Evolutionary conservation across 257 asterid genomes (phyloP), one percentile per base, ranked within the genome.

Genomic region (Solanum etuberosum): DNA sequence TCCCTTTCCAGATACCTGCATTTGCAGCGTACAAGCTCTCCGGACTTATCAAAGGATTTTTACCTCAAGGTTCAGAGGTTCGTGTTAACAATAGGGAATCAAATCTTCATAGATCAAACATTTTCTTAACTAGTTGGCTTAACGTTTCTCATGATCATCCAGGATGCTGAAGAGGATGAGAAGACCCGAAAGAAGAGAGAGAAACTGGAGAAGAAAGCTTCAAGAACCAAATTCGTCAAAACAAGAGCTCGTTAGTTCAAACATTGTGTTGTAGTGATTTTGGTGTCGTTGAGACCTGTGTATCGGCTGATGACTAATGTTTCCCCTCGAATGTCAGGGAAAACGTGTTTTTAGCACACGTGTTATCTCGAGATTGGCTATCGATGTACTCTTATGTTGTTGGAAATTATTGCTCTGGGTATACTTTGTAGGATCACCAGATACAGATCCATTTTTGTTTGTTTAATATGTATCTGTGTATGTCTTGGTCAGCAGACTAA

Each of bases 131-230:
- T 86, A 11, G 18, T 21, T 51, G 83, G 20, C 18, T n/a, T 63
- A 8, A 77, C 18, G 46, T 83, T 18, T 88, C 48, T 82, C 63
- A 31, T 88, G 32, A 83, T 73, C 85, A 77, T 84, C 86, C 93
- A 95, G 98, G 98, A 91, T n/a, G 93, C 29, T 3, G 99, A 94
- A 84, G 99, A 95, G 88, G 99, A 95, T 86, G 99, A 97, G 48
- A 97, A 94, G 90, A 91, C 96, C 3, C 91, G 96, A 78, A 95
- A 92, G 88, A 95, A 95, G 93, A 94, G 98, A 90, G 98, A 97
- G 37, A 97, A 97, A 89, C 88, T 97, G 97, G 99, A 97, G 90
- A 97, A 93, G 91, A 95, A 84, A 92, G 99, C 98, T 83, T 94
- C 98, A 59, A 94, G 98, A 89, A 88, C 92, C 90, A 97, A 95